Conservation (phyloP, 495 filamentous ascomycete species). For the Talaromyces proteolyticus region DNA sequence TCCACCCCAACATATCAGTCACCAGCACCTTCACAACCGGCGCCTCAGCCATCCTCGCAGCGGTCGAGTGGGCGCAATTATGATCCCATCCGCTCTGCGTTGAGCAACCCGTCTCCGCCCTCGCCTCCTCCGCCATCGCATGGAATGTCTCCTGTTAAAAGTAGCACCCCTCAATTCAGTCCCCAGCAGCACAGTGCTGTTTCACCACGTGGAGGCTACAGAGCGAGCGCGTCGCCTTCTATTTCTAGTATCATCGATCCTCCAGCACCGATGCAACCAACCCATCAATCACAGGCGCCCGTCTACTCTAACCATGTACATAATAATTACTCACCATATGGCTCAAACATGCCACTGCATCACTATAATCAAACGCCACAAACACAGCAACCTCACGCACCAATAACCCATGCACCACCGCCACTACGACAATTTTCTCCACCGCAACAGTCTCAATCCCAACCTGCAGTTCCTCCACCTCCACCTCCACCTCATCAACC, state of each 20-base stretch:
- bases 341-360: slow-evolving; percentile 1
- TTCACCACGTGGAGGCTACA: slow-evolving; percentile 41
- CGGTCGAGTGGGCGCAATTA: slow-evolving; percentile 72
- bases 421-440: slow-evolving; percentile 13
- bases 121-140: slow-evolving; percentile 39
- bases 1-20: slow-evolving; percentile 10
- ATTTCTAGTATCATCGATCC: slow-evolving; percentile 88
- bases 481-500: slow-evolving; percentile 3
- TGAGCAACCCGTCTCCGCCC: slow-evolving; percentile 50
- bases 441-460: too few species aligned
- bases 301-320: slow-evolving; percentile 2
- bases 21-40: slow-evolving; percentile 25
- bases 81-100: slow-evolving; percentile 72
- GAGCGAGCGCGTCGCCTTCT: slow-evolving; percentile 81
- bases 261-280: slow-evolving; percentile 35
- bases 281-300: slow-evolving; percentile 10
- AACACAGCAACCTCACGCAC: slow-evolving; percentile 4
- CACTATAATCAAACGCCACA: slow-evolving; percentile 3
- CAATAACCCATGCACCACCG: not conserved
- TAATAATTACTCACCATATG: slow-evolving; percentile 1
- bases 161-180: slow-evolving; percentile 44
- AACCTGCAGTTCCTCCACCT: too few species aligned
- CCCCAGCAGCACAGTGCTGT: slow-evolving; percentile 21
- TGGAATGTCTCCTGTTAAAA: slow-evolving; percentile 45
- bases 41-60: slow-evolving; percentile 18